These are phyloP conservation scores for Stenogyne calaminthoides DNA, from an alignment of 305 asterid species.

Conservation along the genomic window DNA sequence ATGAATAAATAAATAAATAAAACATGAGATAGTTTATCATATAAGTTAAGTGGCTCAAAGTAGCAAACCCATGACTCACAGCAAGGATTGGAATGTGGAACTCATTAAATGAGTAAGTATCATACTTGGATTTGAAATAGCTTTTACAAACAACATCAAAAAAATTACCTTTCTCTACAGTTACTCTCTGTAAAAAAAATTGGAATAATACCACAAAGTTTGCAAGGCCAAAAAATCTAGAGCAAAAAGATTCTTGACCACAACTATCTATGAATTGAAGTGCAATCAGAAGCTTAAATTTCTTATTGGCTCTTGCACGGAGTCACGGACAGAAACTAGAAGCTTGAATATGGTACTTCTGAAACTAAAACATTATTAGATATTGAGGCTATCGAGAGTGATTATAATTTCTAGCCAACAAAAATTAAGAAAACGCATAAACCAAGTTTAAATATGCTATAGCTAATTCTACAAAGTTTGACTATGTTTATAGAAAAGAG, in stretches of 20 bases:
- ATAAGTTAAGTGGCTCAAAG: slow-evolving; percentile 1
- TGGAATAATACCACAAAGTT: background rate
- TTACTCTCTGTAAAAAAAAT: too few relatives aligned
- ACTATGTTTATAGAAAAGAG: background rate
- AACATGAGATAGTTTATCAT: background rate
- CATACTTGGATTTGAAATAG: too few relatives aligned
- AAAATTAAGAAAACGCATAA: background rate
- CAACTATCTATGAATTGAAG: slow-evolving; percentile 2
- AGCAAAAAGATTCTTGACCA: slow-evolving; percentile 1
- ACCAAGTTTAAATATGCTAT: background rate
- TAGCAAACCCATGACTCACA: slow-evolving; percentile 12
- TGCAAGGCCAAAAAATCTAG: background rate
- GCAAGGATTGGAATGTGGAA: slow-evolving; percentile 8
- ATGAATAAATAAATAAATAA: background rate
- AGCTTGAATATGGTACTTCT: background rate
- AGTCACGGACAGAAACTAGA: background rate
- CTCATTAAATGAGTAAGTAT: too few relatives aligned
- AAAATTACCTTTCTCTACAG: too few relatives aligned
- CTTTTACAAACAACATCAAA: too few relatives aligned
- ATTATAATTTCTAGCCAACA: slow-evolving; percentile 17
- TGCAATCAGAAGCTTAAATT: background rate
- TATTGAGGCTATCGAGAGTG: background rate
- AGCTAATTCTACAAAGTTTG: background rate
- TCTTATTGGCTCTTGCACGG: slow-evolving; percentile 2
- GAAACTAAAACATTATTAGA: background rate